Percentiles rank a stretch among this genome's conserved stretches.
Evolutionary conservation across 345 rosid species (phyloP).

Genomic region (Lumnitzera racemosa): DNA sequence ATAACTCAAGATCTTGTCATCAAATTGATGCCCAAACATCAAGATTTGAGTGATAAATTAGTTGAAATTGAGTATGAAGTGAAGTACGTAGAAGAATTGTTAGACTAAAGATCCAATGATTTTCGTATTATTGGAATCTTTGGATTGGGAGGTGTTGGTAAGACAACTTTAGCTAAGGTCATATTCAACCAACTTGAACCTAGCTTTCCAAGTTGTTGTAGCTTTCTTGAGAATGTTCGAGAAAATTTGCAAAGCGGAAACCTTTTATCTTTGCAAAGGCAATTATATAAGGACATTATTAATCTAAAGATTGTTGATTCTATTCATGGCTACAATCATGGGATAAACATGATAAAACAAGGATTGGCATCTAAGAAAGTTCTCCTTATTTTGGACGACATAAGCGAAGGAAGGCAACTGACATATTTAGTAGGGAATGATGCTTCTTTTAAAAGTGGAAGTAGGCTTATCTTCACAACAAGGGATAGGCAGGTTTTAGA

Average conservation of each 20-base stretch:
- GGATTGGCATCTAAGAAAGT: neutral
- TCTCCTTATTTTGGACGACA: conserved; percentile 2
- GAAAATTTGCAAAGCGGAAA: neutral
- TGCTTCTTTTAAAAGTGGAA: neutral
- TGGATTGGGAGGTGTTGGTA: conserved; percentile 6
- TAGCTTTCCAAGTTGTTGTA: too few relatives aligned
- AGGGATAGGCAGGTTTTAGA: neutral
- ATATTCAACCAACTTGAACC: too few relatives aligned
- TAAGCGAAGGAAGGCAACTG: neutral
- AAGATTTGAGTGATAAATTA: neutral
- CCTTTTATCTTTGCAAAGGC: neutral
- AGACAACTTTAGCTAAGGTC: conserved; percentile 1
- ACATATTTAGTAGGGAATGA: neutral
- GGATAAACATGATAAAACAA: neutral
- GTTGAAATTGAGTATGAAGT: neutral
- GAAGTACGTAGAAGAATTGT: neutral
- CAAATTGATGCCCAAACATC: neutral
- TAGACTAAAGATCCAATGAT: neutral
- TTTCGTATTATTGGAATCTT: neutral
- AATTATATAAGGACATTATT: neutral
- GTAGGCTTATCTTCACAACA: conserved; percentile 4
- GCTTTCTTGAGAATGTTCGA: neutral
- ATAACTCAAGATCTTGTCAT: neutral
- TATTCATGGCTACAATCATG: neutral
- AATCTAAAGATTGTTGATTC: rapidly evolving